Evolutionary conservation across 768 basidiomycete species (phyloP).

Genomic region (Coprinellus micaceus): DNA sequence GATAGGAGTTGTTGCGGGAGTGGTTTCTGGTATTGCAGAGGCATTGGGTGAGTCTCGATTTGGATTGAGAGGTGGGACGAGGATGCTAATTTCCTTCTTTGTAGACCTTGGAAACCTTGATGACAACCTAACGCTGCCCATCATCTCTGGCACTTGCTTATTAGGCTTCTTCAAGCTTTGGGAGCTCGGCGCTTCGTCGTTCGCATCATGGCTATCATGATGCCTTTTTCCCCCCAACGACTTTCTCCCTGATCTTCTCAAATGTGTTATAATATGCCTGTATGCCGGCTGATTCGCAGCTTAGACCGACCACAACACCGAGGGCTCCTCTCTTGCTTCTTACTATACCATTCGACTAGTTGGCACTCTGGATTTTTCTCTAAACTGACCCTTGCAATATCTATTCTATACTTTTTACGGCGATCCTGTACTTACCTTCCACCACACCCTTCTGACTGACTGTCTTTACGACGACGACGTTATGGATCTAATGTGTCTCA

Average conservation of each 20-base stretch:
- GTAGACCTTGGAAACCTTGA: slow-evolving; percentile 81
- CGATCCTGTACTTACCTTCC: too few species aligned
- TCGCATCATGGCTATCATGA: slow-evolving; percentile 16
- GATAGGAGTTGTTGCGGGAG: slow-evolving; percentile 62
- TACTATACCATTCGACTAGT: not conserved
- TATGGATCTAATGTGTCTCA: too few species aligned
- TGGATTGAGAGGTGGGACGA: slow-evolving; percentile 4
- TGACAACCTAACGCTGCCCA: slow-evolving; percentile 87
- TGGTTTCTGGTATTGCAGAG: slow-evolving; percentile 84
- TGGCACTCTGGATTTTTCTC: too few species aligned
- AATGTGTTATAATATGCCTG: not conserved
- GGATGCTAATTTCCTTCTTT: slow-evolving; percentile 4
- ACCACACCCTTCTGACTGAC: too few species aligned
- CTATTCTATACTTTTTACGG: too few species aligned
- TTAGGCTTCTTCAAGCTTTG: slow-evolving; percentile 40
- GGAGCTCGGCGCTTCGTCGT: slow-evolving; percentile 28
- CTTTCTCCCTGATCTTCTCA: not conserved
- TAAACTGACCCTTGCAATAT: too few species aligned
- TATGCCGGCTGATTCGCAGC: not conserved
- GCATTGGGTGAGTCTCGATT: slow-evolving; percentile 65
- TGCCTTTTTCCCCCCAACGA: not conserved
- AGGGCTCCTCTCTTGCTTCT: not conserved
- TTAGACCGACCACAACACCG: too few species aligned
- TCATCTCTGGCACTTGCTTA: slow-evolving; percentile 72
- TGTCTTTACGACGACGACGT: too few species aligned